A percentile compares a stretch with the other conserved stretches of the same genome.
Conservation (phyloP, 2,329 filamentous ascomycete genomes). For the Fusarium chaquense region DNA sequence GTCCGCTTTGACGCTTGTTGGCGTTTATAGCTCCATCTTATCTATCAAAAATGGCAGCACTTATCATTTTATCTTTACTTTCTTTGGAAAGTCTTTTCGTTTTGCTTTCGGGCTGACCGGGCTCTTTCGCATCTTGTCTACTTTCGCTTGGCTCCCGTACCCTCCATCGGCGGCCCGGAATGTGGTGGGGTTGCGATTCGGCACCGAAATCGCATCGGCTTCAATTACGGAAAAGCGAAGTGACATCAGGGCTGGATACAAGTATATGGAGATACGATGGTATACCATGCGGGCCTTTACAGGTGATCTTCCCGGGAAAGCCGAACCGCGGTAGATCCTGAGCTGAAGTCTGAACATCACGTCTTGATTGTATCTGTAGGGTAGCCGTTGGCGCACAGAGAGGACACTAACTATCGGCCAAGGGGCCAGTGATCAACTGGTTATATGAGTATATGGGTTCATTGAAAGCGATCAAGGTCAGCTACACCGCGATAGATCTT, state of each 20-base stretch:
- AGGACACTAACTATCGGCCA: background rate
- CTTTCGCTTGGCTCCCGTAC: conserved; percentile 16
- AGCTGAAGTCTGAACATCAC: background rate
- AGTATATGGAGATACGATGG: background rate
- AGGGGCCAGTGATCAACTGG: background rate
- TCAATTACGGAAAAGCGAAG: conserved; percentile 7
- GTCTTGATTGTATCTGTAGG: background rate
- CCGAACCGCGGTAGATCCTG: background rate
- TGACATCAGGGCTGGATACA: conserved; percentile 3
- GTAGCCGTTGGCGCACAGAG: background rate
- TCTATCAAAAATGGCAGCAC: background rate
- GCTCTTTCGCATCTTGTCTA: background rate
- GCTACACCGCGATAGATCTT: too few species aligned
- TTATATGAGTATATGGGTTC: background rate
- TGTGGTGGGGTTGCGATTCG: conserved; percentile 13
- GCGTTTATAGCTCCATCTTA: conserved; percentile 16
- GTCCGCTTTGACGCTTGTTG: conserved; percentile 31
- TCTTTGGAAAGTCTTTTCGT: background rate
- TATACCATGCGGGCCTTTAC: background rate
- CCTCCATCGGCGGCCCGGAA: conserved; percentile 17
- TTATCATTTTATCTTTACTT: background rate
- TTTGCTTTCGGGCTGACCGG: conserved; percentile 8
- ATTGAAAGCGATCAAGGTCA: background rate
- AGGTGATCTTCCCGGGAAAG: background rate
- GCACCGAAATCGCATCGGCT: conserved; percentile 18